A percentile compares a stretch with the other conserved stretches of the same genome.
Conservation (phyloP, 208 protist species). For the Trypanosoma vivax region DNA sequence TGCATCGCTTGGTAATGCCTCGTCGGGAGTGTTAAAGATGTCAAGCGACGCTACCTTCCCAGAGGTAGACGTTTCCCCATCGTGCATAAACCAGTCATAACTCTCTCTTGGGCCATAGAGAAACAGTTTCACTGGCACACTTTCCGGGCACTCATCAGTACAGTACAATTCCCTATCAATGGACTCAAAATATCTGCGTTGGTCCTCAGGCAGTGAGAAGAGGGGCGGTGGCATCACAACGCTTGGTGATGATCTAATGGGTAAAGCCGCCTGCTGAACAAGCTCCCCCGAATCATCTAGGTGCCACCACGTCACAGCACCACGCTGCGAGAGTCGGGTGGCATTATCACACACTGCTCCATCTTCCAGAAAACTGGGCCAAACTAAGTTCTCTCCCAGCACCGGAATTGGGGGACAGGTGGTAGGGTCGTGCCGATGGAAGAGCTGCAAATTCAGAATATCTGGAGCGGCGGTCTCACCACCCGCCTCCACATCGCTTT, state of each 20-base stretch:
- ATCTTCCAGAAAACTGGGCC: conserved; percentile 70
- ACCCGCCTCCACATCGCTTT: background rate
- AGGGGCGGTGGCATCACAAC: background rate
- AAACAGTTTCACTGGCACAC: conserved; percentile 56
- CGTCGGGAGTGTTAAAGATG: conserved; percentile 72
- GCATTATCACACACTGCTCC: conserved; percentile 76
- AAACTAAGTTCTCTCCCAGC: conserved; percentile 57
- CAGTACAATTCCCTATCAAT: conserved; percentile 23
- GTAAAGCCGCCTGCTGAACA: conserved; percentile 73
- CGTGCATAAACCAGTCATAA: conserved; percentile 91
- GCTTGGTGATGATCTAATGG: conserved; percentile 12
- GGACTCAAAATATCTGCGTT: conserved; percentile 14
- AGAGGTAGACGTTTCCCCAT: conserved; percentile 57
- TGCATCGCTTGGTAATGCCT: conserved; percentile 68
- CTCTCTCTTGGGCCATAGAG: conserved; percentile 69
- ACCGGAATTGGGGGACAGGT: conserved; percentile 47
- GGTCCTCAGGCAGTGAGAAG: conserved; percentile 1
- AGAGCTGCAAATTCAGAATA: conserved; percentile 81
- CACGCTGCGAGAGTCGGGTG: conserved; percentile 70
- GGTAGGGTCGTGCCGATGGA: conserved; percentile 55
- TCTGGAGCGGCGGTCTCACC: conserved; percentile 14
- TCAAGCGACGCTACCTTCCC: conserved; percentile 60
- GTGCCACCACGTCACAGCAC: conserved; percentile 82
- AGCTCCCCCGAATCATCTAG: conserved; percentile 89
- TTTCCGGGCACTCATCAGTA: conserved; percentile 10